Base-by-base conservation (phyloP, 2,329 filamentous ascomycete species). In the Neonectria ditissima region DNA sequence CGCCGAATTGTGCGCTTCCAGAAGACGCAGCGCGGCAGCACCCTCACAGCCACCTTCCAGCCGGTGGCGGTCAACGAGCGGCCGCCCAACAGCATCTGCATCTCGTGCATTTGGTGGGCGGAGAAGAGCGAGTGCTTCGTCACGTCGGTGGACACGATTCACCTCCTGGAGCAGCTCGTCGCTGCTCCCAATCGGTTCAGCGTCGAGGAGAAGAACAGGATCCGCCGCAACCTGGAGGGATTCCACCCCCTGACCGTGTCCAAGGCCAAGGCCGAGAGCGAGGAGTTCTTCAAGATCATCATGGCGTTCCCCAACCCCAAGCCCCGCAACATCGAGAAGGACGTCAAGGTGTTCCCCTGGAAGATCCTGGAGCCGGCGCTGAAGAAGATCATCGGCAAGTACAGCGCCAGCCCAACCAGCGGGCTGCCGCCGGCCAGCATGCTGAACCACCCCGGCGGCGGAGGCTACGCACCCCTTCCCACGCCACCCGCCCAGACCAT, bases 341-440 rank as follows among this genome's bases (percentile, higher is more conserved):
- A 98, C 75, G 94, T 99, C 76, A 99, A 99, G 81, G 96, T 98
- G 13, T 99, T 98, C 75, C 91, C 94, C 5, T 99, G 96, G 96
- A 96, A 94, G 79, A 93, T 96, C 64, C 85, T 99, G 47, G 87
- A 88, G 52, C 87, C 89, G 64, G 95, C 96, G 0, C 85, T 99
- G 69, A 97, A 97, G 86, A 99, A 99, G 84, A 98, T 99, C 75
- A 97, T 99, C 77, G 91, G 93, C 74, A 99, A 99, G 91, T 99
- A 98, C 77, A 86, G 84, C 74, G 83, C 83, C n/a, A 84, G 77
- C 66, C 82, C 82, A 1, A 78, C 78, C 65, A 78, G 78, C 67
- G 77, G 76, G 3, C 62, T 80, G 39, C 75, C 79, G 0, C 76
- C 78, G 1, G 70, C 79, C 37, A 82, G 78, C 65, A 74, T 85